These are phyloP conservation scores for Dictyostelium discoideum DNA, from an alignment of 78 protist genomes.

Conservation along the genomic window dicty_2.7 NC_007090.3:2054501-2055000, in stretches of 20 bases:
- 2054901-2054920: constrained; percentile 96
- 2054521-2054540: not conserved
- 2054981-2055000: no score
- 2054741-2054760: constrained; percentile 94
- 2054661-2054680: constrained; percentile 93
- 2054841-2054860: constrained; percentile 98
- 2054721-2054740: constrained; percentile 98
- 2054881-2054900: constrained; percentile 99
- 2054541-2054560: not conserved
- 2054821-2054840: constrained; percentile 99
- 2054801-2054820: constrained; percentile 99
- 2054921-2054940: constrained; percentile 88
- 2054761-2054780: constrained; percentile 97
- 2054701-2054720: constrained; percentile 99
- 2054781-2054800: constrained; percentile 99
- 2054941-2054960: no score
- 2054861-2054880: constrained; percentile 93
- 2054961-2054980: no score
- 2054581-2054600: not conserved
- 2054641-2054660: constrained; percentile 97
- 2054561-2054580: not conserved
- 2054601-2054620: constrained; percentile 94
- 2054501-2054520: constrained; percentile 74
- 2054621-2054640: constrained; percentile 89
- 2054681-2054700: constrained; percentile 98